Conservation (phyloP, 1,284 basidiomycete species). For the Chalciporus sp. region DNA sequence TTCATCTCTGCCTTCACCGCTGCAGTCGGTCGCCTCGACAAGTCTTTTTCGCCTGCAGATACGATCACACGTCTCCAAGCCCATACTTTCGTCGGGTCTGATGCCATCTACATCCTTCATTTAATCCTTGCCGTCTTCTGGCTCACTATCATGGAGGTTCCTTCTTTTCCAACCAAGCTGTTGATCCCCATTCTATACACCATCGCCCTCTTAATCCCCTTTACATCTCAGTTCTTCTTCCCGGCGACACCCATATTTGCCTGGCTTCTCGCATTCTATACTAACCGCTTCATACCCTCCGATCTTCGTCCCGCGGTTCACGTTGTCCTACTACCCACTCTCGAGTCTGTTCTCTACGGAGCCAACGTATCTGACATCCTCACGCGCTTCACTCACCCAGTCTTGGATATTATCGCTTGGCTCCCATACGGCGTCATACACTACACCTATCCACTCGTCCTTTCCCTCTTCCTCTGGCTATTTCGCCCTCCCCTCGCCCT, state of each 20-base stretch:
- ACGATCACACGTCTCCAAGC: slow-evolving; percentile 65
- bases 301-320: slow-evolving; percentile 80
- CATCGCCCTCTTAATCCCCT: slow-evolving; percentile 75
- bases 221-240: slow-evolving; percentile 91
- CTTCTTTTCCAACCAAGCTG: slow-evolving; percentile 77
- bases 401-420: slow-evolving; percentile 95
- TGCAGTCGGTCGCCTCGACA: slow-evolving; percentile 72
- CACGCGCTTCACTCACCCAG: slow-evolving; percentile 89
- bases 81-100: slow-evolving; percentile 62
- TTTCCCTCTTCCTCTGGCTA: slow-evolving; percentile 78
- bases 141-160: slow-evolving; percentile 76
- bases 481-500: slow-evolving; percentile 80
- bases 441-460: slow-evolving; percentile 82
- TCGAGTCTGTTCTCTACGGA: slow-evolving; percentile 94
- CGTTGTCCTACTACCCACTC: slow-evolving; percentile 90
- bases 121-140: slow-evolving; percentile 71
- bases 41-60: slow-evolving; percentile 70
- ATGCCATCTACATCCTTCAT: slow-evolving; percentile 68
- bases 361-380: slow-evolving; percentile 97
- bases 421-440: slow-evolving; percentile 94
- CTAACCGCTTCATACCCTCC: slow-evolving; percentile 83
- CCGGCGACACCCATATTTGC: slow-evolving; percentile 87
- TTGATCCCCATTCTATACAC: slow-evolving; percentile 77
- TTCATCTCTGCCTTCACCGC: slow-evolving; percentile 49
- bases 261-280: slow-evolving; percentile 87